A percentile compares a stretch with the other conserved stretches of the same genome.
phyloP scores from a whole-genome alignment of 768 basidiomycete species.

The Strobilomyces confusus region DNA sequence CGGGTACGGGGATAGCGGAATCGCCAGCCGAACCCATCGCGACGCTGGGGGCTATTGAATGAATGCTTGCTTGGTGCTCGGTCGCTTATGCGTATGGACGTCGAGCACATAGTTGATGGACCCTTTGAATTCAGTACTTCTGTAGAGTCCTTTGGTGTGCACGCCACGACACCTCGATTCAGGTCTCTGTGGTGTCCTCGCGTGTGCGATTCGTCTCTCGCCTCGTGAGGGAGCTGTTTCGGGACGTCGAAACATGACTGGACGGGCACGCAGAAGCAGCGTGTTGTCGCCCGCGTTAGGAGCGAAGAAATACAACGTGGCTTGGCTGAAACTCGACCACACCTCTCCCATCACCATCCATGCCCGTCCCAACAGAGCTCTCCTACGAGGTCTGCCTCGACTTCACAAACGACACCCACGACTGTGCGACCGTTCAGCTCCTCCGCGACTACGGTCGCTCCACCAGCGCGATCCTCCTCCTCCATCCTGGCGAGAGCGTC shows the following conservation, averaged over 20 bases:
- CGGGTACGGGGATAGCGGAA: conserved; percentile 28
- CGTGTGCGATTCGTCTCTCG: conserved; percentile 22
- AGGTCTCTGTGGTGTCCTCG: conserved; percentile 19
- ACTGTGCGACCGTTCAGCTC: conserved; percentile 60
- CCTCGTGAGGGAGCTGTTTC: too few relatives aligned
- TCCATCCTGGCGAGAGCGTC: conserved; percentile 60
- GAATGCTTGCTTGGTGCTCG: neutral
- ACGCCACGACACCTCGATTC: neutral
- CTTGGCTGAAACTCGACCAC: conserved; percentile 27
- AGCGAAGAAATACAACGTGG: conserved; percentile 28
- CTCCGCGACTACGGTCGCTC: conserved; percentile 60
- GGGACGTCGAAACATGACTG: too few relatives aligned
- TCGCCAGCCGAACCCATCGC: conserved; percentile 34
- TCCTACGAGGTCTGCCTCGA: conserved; percentile 63
- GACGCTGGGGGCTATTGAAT: conserved; percentile 41
- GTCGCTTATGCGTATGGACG: conserved; percentile 1
- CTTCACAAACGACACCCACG: conserved; percentile 66
- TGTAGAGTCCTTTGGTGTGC: neutral
- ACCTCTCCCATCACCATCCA: conserved; percentile 24
- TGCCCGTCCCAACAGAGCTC: conserved; percentile 56
- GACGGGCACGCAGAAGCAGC: conserved; percentile 13
- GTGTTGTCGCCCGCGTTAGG: conserved; percentile 30
- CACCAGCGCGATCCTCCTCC: conserved; percentile 48
- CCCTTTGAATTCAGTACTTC: conserved; percentile 1
- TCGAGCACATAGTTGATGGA: conserved; percentile 4